Evolutionary conservation across 768 basidiomycete genomes (phyloP), one percentile per base, ranked within the genome.

Genomic region (Mycena indigotica): DNA sequence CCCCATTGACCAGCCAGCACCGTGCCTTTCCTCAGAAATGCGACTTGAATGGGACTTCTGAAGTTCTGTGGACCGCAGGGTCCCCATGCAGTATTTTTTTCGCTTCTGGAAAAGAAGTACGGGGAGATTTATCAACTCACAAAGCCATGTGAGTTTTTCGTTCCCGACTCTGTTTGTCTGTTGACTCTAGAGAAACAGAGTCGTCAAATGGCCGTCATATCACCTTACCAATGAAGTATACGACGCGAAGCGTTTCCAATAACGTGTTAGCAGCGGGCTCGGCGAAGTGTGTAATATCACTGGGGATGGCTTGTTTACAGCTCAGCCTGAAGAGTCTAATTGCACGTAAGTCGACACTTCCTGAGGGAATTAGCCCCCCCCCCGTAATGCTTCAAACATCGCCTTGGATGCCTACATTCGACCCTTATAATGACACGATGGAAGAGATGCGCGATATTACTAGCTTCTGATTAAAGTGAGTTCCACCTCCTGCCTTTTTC

Each of bases 401-500:
- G n/a, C n/a, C 25, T 48, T n/a, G 25, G 4, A 24, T 48, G 5
- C 46, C 46, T 23, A 26, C 46, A 8, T 48, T 48, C 19, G 46
- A 26, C 4, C 46, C 46, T 12, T 28, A 26, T 12, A 26, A 48
- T 23, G 46, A 48, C 24, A 48, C 28, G 46, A 26, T 48, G 24
- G 46, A 48, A 10, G 46, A 75, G 46, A 81, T 80, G 81, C 61
- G 70, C 10, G 81, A 81, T 60, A 75, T 80, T 45, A 70, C 68
- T 12, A 66, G 68, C 72, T 81, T 44, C 52, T 78, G 1, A 50
- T 73, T 5, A 79, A 68, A 52, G n/a, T n/a, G n/a, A n/a, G n/a
- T n/a, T n/a, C n/a, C n/a, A n/a, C n/a, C n/a, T n/a, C n/a, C n/a
- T n/a, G n/a, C n/a, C n/a, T n/a, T n/a, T n/a, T n/a, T n/a, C n/a